These are phyloP conservation scores for Amoebophrya sp. DNA, from an alignment of 169 alveolate species.

Conservation along the genomic window DNA sequence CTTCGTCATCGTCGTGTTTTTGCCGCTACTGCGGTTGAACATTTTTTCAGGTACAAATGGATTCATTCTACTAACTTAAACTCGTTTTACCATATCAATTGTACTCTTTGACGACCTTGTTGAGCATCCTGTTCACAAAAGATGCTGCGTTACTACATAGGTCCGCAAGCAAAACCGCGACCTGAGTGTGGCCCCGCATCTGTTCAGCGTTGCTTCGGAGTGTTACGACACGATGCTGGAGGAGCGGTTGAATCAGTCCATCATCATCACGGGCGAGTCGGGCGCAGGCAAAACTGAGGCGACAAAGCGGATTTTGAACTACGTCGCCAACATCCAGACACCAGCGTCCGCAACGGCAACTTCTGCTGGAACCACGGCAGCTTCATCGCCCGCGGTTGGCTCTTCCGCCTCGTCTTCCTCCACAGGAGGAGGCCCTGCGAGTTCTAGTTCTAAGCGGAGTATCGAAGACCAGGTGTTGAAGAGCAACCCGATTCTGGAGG, in stretches of 20 bases:
- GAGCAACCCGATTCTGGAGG: constrained; percentile 77
- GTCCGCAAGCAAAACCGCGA: constrained; percentile 27
- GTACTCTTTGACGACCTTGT: no score
- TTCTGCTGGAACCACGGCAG: no score
- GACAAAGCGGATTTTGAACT: constrained; percentile 65
- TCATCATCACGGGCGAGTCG: constrained; percentile 78
- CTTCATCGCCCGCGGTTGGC: no score
- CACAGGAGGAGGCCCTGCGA: background rate
- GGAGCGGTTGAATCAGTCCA: constrained; percentile 38
- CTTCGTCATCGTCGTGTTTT: no score
- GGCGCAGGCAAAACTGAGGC: constrained; percentile 99
- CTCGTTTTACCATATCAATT: no score
- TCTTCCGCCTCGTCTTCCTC: no score
- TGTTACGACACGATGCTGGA: constrained; percentile 40
- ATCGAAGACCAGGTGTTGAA: constrained; percentile 54
- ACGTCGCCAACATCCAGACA: constrained; percentile 40
- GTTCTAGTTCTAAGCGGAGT: constrained; percentile 23
- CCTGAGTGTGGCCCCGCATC: constrained; percentile 36
- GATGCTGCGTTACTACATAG: no score
- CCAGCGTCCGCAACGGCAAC: no score
- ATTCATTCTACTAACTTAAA: no score
- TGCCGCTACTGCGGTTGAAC: no score
- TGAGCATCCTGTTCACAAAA: no score
- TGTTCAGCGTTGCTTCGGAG: constrained; percentile 42
- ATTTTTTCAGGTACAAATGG: no score